Base-by-base conservation (phyloP, 1,139 yeast species). In the Nakaseomyces nivariensis region DNA sequence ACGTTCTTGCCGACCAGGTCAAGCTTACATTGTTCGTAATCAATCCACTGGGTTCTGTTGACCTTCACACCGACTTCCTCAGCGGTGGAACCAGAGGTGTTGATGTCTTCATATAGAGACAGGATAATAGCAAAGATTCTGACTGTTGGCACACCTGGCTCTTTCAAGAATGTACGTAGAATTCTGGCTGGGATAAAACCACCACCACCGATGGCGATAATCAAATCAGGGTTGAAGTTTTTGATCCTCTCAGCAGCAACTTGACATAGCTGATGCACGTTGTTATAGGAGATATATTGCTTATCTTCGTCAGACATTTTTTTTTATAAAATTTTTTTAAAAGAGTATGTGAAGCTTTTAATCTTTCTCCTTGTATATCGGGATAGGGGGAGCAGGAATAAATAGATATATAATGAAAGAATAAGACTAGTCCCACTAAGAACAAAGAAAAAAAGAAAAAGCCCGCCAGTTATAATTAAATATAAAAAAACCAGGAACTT, bases 141-240 rank as follows among this genome's bases (percentile, higher is more conserved):
- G 45, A 79, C 76, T 53, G 81, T 80, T 59, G 78, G 78, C 48
- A 73, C 72, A 43, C 79, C 81, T 34, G 72, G 69, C 53, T 75
- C 74, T 60, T 74, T 79, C 51, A 80, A 65, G 59, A 80, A 80
- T 3, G 85, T 75, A 67, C 85, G 73, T 55, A 80, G 69, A 52
- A 80, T 79, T 65, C 85, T 69, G 4, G 85, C 82, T 43, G 85
- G 85, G 52, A 80, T 80, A 61, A 79, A 79, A 11, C 85, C 85
- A 61, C 85, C 85, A 54, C 85, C 85, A 48, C 85, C 85, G 55
- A 80, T 80, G 52, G 83, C 82, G 51, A 80, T 77, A 59, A 80
- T 79, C 54, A 78, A 69, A 60, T 79, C 84, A 26, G 81, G 76
- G 47, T 76, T 70, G 58, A 73, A 70, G 29, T 68, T 67, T 55